phyloP scores from a whole-genome alignment of 1,139 yeast genomes.

The Geotrichum klebahnii region DNA sequence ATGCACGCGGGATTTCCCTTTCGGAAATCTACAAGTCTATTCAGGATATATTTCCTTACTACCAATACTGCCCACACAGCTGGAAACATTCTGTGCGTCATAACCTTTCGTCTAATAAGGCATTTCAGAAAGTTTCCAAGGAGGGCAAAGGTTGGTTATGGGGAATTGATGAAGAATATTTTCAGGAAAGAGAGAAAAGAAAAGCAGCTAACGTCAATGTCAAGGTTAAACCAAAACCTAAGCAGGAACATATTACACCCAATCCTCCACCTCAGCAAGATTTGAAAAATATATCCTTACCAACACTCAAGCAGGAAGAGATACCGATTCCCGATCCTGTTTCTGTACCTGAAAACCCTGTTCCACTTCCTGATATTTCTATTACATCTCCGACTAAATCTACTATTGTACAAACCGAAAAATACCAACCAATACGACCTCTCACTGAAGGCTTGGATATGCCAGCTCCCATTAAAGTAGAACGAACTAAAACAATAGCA shows the following conservation, averaged over 20 bases:
- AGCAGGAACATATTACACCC: conserved; percentile 25
- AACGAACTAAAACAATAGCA: conserved; percentile 47
- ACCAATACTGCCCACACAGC: conserved; percentile 89
- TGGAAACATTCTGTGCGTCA: conserved; percentile 96
- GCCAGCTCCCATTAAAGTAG: conserved; percentile 27
- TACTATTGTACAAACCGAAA: too few species aligned
- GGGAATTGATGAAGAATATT: conserved; percentile 81
- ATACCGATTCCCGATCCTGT: too few species aligned
- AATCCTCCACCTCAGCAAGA: neutral
- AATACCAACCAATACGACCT: too few species aligned
- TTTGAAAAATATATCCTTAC: neutral
- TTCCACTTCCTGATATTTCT: too few species aligned
- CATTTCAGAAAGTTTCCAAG: conserved; percentile 70
- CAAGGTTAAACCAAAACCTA: conserved; percentile 25
- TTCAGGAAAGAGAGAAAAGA: conserved; percentile 75
- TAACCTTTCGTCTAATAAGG: conserved; percentile 76
- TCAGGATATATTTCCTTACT: conserved; percentile 82
- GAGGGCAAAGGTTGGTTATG: conserved; percentile 89
- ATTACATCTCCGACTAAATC: too few species aligned
- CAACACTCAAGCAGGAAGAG: neutral
- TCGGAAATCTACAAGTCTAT: conserved; percentile 83
- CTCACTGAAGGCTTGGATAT: too few species aligned
- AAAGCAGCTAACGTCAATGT: conserved; percentile 28
- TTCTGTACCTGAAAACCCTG: too few species aligned
- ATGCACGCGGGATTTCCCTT: conserved; percentile 69